phyloP scores from a whole-genome alignment of 441 rosid genomes.

The Cnidoscolus chayamansa region DNA sequence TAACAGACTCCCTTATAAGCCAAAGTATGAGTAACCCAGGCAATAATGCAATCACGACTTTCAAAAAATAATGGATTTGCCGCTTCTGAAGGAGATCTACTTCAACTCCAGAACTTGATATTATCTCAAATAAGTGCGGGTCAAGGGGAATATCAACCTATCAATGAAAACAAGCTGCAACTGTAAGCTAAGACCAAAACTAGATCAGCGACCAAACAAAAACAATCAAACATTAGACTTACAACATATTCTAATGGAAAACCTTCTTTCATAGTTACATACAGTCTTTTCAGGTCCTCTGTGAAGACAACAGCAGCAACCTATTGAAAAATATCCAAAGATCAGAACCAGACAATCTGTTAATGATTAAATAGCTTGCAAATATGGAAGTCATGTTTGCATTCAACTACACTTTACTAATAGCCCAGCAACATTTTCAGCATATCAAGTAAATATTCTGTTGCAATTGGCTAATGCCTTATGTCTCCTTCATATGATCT shows the following conservation, averaged over 20 bases:
- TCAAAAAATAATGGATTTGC: constrained; percentile 87
- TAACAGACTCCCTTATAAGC: constrained; percentile 72
- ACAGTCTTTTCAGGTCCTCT: constrained; percentile 84
- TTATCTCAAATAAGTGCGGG: constrained; percentile 84
- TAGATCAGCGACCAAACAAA: constrained; percentile 1
- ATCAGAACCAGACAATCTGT: constrained; percentile 17
- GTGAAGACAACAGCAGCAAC: constrained; percentile 95
- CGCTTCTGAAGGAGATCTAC: constrained; percentile 90
- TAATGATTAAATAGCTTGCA: not conserved
- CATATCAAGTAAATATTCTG: not conserved
- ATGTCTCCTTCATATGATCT: not conserved
- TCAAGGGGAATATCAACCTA: constrained; percentile 95
- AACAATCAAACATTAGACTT: constrained; percentile 36
- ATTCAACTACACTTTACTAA: not conserved
- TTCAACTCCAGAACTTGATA: constrained; percentile 84
- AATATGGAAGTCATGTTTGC: not conserved
- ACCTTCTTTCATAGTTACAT: constrained; percentile 94
- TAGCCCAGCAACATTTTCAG: not conserved
- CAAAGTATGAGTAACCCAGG: constrained; percentile 81
- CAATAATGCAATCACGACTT: constrained; percentile 69
- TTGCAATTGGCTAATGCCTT: not conserved
- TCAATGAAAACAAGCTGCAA: constrained; percentile 25
- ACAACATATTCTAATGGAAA: constrained; percentile 91
- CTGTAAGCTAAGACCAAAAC: constrained; percentile 14
- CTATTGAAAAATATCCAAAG: constrained; percentile 37